Conservation (phyloP, 257 asterid genomes). For the Cordia subcordata region DNA sequence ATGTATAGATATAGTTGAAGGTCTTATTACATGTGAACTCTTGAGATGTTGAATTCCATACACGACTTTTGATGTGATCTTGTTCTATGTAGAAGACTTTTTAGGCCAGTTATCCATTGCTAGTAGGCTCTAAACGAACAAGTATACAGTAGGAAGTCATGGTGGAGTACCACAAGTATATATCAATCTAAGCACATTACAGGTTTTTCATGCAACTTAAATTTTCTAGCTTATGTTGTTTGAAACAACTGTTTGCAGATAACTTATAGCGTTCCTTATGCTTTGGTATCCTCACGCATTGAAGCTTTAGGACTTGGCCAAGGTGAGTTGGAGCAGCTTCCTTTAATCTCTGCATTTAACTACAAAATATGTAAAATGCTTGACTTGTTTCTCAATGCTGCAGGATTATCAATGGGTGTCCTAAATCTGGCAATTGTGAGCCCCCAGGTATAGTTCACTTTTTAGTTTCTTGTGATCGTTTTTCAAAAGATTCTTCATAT, state of each 20-base stretch:
- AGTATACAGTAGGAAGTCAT: not conserved
- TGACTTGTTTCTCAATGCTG: conserved; percentile 24
- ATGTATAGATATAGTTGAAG: no score
- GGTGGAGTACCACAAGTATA: not conserved
- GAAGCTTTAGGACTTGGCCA: conserved; percentile 85
- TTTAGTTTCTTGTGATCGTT: not conserved
- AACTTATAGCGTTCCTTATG: conserved; percentile 90
- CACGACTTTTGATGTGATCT: not conserved
- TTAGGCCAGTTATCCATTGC: no score
- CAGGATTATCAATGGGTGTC: conserved; percentile 90
- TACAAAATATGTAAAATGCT: conserved; percentile 8
- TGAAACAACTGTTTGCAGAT: conserved; percentile 40
- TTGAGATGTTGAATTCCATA: not conserved
- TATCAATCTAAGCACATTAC: conserved; percentile 5
- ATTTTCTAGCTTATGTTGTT: conserved; percentile 2
- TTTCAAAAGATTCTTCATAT: no score
- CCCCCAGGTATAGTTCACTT: conserved; percentile 59
- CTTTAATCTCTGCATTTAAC: conserved; percentile 14
- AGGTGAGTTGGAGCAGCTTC: conserved; percentile 43
- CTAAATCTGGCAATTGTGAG: conserved; percentile 80
- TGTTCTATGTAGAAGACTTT: no score
- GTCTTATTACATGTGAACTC: no score
- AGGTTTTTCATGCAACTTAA: conserved; percentile 1
- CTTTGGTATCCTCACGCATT: conserved; percentile 69
- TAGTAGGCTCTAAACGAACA: no score